Base-by-base conservation (phyloP, 1,139 yeast species). In the Citeromyces siamensis region DNA sequence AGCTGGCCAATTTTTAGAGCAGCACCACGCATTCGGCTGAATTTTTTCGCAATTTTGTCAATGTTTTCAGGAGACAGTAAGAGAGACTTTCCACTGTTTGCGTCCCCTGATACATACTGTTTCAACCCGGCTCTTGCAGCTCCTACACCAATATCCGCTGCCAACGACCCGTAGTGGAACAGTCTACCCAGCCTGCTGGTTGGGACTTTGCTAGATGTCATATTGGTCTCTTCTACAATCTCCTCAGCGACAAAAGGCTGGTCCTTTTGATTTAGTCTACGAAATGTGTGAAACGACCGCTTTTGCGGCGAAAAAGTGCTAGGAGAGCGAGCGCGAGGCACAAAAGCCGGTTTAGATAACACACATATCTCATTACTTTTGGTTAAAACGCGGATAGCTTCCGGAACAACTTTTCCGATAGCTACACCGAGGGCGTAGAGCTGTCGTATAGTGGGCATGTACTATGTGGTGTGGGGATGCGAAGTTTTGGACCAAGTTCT, bases 21-120 rank as follows among this genome's bases (percentile, higher is more conserved):
- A 3, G 98, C 99, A 10, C 99, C 99, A 52, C 99, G 71, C 99
- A 90, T 90, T 52, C 83, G 77, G 38, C 93, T 76, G 49, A 90
- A 75, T 55, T 85, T 86, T 46, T 71, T 75, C 12, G 95, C 94
- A 66, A 90, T 73, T 38, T 94, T 62, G 49, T 90, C 95, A 35
- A 90, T 77, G 55, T 90, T 90, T 19, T 73, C 71, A 2, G 94
- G 88, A 4, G 85, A 78, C 45, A 90, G 64, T 3, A 93, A 62
- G 35, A 86, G 56, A 2, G 81, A 72, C 42, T 69, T 69, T 58
- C 76, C 59, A 10, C 72, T 60, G n/a, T 79, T 64, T 4, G 67
- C 49, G 9, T 61, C 55, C 14, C 71, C 69, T 33, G 58, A 55
- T 0, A 84, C 79, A 40, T 75, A 68, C 36, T 86, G 75, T 41